A percentile compares a stretch with the other conserved stretches of the same genome.
phyloP scores from a whole-genome alignment of 345 rosid genomes.

The Hibiscus mutabilis region DNA sequence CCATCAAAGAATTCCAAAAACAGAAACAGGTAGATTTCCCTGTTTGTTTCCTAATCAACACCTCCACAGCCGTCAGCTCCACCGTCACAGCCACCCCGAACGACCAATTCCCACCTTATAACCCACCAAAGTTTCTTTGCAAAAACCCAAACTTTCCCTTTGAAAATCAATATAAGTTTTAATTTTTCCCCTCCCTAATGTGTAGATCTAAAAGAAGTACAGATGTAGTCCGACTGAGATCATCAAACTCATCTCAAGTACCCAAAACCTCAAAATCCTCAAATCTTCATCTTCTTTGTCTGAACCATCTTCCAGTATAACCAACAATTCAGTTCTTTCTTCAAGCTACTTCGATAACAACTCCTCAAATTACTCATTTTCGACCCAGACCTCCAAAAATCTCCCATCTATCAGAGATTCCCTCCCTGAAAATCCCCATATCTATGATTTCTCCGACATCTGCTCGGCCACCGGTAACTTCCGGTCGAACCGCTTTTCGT shows the following conservation, averaged over 20 bases:
- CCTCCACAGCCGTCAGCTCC: neutral
- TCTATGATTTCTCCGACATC: constrained; percentile 27
- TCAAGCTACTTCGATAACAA: constrained; percentile 5
- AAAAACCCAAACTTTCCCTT: neutral
- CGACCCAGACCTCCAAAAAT: constrained; percentile 14
- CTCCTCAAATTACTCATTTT: constrained; percentile 7
- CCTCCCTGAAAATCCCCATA: constrained; percentile 26
- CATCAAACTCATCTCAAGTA: neutral
- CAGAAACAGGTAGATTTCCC: neutral
- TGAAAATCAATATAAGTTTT: neutral
- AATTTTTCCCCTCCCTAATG: neutral
- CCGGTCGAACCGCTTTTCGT: constrained; percentile 21
- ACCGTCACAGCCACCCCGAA: neutral
- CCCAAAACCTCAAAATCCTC: constrained; percentile 7
- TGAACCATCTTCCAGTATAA: neutral
- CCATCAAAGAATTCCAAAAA: neutral
- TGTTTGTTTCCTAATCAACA: neutral
- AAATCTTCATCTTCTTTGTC: neutral
- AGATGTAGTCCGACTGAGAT: neutral
- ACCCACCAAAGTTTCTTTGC: neutral
- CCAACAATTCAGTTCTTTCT: neutral
- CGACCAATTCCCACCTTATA: too few relatives aligned
- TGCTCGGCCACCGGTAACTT: constrained; percentile 29
- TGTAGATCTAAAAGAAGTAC: constrained; percentile 12
- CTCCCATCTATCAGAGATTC: constrained; percentile 21